Conservation (phyloP, 495 filamentous ascomycete species). For the Penicillium argentinense region DNA sequence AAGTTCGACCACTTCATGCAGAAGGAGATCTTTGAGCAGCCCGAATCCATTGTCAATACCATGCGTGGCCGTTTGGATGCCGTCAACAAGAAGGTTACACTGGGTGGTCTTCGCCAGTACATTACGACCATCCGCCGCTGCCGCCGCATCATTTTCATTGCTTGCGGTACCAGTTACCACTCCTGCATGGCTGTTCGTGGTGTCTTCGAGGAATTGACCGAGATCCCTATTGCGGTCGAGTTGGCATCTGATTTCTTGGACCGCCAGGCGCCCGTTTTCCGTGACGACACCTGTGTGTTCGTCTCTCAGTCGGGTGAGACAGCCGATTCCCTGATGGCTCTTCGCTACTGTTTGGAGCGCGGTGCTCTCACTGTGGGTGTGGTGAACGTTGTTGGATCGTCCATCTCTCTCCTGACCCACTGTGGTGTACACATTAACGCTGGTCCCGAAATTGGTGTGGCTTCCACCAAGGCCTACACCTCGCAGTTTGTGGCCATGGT, state of each 20-base stretch:
- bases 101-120: constrained; percentile 93
- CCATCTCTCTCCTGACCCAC: constrained; percentile 96
- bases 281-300: constrained; percentile 98
- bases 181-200: constrained; percentile 99
- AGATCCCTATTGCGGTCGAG: constrained; percentile 96
- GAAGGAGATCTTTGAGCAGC: constrained; percentile 99
- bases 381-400: constrained; percentile 96
- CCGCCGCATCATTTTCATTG: constrained; percentile 95
- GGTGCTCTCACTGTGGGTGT: constrained; percentile 96
- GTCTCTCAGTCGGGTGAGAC: constrained; percentile 99
- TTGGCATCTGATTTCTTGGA: constrained; percentile 98
- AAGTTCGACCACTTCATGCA: constrained; percentile 99
- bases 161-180: constrained; percentile 96
- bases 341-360: constrained; percentile 95
- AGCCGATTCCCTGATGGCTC: constrained; percentile 95
- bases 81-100: constrained; percentile 87
- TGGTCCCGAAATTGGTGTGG: constrained; percentile 97
- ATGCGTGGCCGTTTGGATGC: constrained; percentile 98
- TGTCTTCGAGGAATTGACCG: constrained; percentile 94
- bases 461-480: constrained; percentile 98
- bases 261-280: constrained; percentile 96
- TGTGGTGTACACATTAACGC: constrained; percentile 99
- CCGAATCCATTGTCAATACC: constrained; percentile 97
- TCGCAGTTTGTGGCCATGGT: constrained; percentile 99
- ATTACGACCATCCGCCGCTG: constrained; percentile 95